A percentile compares a stretch with the other conserved stretches of the same genome.
phyloP scores from a whole-genome alignment of 805 yeast genomes.

The Cyberlindnera veronae region DNA sequence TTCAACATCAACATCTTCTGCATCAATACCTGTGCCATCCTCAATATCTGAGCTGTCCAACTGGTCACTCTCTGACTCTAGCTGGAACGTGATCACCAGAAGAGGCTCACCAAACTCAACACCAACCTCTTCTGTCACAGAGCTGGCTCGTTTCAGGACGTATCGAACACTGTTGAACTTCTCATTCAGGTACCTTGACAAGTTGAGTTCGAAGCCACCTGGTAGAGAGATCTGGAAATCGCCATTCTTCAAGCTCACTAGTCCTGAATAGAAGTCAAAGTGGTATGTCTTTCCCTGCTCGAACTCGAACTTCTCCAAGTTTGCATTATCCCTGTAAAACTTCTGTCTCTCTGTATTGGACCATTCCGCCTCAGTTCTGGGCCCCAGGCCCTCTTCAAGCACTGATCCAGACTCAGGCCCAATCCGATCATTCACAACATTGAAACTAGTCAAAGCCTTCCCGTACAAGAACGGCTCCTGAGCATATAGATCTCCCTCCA shows the following conservation, averaged over 20 bases:
- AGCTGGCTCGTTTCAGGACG: conserved; percentile 34
- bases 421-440: conserved; percentile 35
- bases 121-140: conserved; percentile 10
- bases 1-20: no score
- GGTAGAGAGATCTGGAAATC: conserved; percentile 52
- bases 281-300: conserved; percentile 36
- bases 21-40: no score
- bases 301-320: conserved; percentile 41
- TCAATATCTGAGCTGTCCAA: no score
- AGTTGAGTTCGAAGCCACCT: conserved; percentile 44
- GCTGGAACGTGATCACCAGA: conserved; percentile 20
- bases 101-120: conserved; percentile 21
- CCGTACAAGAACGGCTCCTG: conserved; percentile 66
- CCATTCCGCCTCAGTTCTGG: conserved; percentile 15
- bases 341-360: conserved; percentile 42
- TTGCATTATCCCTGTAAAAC: conserved; percentile 37
- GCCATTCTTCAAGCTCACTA: conserved; percentile 46
- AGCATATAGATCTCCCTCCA: conserved; percentile 56
- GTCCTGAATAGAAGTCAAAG: conserved; percentile 54
- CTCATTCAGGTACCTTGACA: conserved; percentile 41
- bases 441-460: conserved; percentile 54
- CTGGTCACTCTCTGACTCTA: conserved; percentile 15
- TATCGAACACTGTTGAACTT: conserved; percentile 44
- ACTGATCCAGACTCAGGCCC: conserved; percentile 14
- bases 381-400: conserved; percentile 20